These are phyloP conservation scores for Metarhizium guizhouense DNA, from an alignment of 2,329 filamentous ascomycete genomes.

Conservation along the genomic window DNA sequence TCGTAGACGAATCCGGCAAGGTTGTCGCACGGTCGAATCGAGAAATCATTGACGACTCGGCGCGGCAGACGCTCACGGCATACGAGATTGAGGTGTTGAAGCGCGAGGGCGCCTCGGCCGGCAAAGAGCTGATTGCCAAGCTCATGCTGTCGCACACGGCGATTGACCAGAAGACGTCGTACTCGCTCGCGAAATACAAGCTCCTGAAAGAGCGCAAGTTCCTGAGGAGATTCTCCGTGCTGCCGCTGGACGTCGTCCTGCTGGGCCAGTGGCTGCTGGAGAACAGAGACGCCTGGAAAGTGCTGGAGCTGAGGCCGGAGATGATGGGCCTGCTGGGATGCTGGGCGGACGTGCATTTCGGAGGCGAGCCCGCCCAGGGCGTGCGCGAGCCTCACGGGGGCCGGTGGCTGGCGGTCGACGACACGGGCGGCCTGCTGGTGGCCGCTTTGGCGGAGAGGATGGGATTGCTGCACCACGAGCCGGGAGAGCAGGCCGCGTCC, in stretches of 20 bases:
- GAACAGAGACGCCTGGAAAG: conserved; percentile 70
- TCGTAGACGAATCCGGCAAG: conserved; percentile 32
- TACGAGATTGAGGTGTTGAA: conserved; percentile 69
- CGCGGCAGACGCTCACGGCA: conserved; percentile 68
- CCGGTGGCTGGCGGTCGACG: conserved; percentile 76
- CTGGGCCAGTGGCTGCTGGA: conserved; percentile 70
- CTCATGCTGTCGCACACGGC: conserved; percentile 82
- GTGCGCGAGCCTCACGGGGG: conserved; percentile 23
- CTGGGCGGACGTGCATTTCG: conserved; percentile 82
- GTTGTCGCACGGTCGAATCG: conserved; percentile 46
- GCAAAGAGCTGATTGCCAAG: conserved; percentile 86
- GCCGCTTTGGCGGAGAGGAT: conserved; percentile 83
- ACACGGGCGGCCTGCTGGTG: conserved; percentile 74
- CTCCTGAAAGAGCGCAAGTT: conserved; percentile 92
- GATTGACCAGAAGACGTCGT: conserved; percentile 88
- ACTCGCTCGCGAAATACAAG: conserved; percentile 92
- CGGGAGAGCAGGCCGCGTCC: conserved; percentile 12
- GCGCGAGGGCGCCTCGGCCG: conserved; percentile 65
- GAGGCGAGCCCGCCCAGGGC: conserved; percentile 19
- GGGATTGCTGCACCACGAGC: conserved; percentile 59
- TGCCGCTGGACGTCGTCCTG: conserved; percentile 72
- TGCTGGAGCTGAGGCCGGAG: conserved; percentile 82
- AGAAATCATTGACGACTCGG: conserved; percentile 51
- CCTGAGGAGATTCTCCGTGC: conserved; percentile 73
- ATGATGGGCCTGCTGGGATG: conserved; percentile 71